Percentiles rank a stretch among this genome's conserved stretches.
Conservation (phyloP, 805 yeast species). For the Candida nanaspora region DNA sequence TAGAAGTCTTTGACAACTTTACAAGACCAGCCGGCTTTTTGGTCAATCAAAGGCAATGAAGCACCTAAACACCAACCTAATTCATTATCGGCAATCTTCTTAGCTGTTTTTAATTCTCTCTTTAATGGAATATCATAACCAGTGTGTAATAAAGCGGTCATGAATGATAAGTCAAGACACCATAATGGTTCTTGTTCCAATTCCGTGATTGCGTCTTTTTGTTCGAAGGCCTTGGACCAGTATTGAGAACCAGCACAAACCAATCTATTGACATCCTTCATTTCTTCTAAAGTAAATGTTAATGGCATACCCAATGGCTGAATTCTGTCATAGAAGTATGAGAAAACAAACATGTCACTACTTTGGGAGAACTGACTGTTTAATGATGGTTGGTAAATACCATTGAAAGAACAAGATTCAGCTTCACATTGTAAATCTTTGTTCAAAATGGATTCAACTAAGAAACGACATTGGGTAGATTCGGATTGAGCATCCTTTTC, state of each 20-base stretch:
- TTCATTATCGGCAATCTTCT: conserved; percentile 82
- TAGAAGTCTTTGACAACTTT: conserved; percentile 26
- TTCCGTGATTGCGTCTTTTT: conserved; percentile 60
- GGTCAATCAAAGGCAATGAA: conserved; percentile 79
- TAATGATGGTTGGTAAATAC: conserved; percentile 93
- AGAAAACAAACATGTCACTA: conserved; percentile 82
- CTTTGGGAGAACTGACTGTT: conserved; percentile 63
- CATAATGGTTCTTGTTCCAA: conserved; percentile 80
- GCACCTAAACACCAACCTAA: conserved; percentile 99
- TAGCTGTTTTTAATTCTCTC: conserved; percentile 89
- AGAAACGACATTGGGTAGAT: conserved; percentile 77
- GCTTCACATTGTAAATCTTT: conserved; percentile 71
- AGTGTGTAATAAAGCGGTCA: conserved; percentile 84
- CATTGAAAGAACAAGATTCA: conserved; percentile 92
- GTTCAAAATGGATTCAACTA: conserved; percentile 77
- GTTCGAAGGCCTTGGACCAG: conserved; percentile 62
- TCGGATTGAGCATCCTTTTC: conserved; percentile 32
- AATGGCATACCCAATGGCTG: conserved; percentile 92
- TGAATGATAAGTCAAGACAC: conserved; percentile 90
- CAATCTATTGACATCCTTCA: conserved; percentile 68
- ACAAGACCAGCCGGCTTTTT: conserved; percentile 66
- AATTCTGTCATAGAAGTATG: conserved; percentile 93
- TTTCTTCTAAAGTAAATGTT: conserved; percentile 78
- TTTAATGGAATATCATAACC: conserved; percentile 92
- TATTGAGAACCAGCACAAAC: conserved; percentile 80